phyloP scores from a whole-genome alignment of 2,329 filamentous ascomycete genomes.

The Xylariaceae sp. region DNA sequence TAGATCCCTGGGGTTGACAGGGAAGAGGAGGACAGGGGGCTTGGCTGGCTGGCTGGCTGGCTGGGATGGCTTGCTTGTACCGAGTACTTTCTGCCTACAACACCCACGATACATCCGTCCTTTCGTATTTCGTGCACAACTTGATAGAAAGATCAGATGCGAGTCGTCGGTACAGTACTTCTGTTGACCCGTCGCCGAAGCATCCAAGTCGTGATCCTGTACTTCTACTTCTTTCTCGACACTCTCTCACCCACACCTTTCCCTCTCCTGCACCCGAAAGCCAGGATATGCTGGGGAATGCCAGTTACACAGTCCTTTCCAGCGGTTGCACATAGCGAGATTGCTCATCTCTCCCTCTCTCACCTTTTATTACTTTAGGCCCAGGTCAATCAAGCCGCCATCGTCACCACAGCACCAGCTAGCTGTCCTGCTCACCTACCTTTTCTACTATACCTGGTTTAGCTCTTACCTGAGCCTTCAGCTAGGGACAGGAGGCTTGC shows the following conservation, averaged over 20 bases:
- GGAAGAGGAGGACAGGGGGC: not conserved
- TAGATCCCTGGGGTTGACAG: conserved; percentile 11
- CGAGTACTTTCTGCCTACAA: too few relatives aligned
- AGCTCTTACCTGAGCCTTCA: not conserved
- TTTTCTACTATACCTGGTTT: not conserved
- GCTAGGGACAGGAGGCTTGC: not conserved
- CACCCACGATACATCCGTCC: too few relatives aligned
- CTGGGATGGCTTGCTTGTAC: too few relatives aligned
- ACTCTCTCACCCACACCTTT: too few relatives aligned
- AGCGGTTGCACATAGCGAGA: conserved; percentile 27
- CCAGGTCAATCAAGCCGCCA: conserved; percentile 20
- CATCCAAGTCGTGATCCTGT: too few relatives aligned
- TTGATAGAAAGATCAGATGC: too few relatives aligned
- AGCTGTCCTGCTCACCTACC: not conserved
- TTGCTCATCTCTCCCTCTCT: conserved; percentile 25
- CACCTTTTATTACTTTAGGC: conserved; percentile 10
- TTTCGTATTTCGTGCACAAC: too few relatives aligned
- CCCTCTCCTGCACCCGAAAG: conserved; percentile 1
- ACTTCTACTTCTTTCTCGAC: too few relatives aligned
- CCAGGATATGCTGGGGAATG: conserved; percentile 17
- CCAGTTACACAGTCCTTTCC: conserved; percentile 21
- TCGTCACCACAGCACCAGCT: not conserved
- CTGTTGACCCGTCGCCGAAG: too few relatives aligned
- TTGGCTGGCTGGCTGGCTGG: not conserved
- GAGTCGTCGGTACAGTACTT: too few relatives aligned